These are phyloP conservation scores for Sporisorium sorghi DNA, from an alignment of 1,284 basidiomycete species.

Conservation along the genomic window DNA sequence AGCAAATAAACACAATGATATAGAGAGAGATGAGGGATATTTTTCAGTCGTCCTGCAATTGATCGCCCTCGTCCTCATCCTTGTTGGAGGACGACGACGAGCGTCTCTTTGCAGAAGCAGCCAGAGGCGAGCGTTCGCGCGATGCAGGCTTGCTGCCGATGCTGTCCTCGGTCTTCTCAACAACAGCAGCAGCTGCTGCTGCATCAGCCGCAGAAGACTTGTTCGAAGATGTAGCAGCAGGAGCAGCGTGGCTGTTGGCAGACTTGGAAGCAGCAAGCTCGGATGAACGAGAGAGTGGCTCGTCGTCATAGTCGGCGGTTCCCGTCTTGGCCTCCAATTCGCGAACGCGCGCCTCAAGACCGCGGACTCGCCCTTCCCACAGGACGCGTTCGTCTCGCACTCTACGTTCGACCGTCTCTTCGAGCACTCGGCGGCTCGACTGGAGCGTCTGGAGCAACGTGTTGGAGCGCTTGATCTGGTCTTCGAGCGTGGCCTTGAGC, in stretches of 20 bases:
- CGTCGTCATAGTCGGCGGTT: constrained; percentile 22
- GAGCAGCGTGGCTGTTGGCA: background rate
- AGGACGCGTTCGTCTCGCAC: constrained; percentile 56
- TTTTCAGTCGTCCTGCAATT: constrained; percentile 34
- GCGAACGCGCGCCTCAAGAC: constrained; percentile 54
- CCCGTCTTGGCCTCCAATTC: constrained; percentile 50
- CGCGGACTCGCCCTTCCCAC: constrained; percentile 58
- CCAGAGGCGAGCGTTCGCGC: constrained; percentile 23
- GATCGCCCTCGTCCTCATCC: constrained; percentile 38
- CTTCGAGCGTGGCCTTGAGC: constrained; percentile 66
- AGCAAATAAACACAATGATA: background rate
- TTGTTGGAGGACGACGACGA: constrained; percentile 5
- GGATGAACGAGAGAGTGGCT: constrained; percentile 6
- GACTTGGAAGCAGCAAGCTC: constrained; percentile 11
- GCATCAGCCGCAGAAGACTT: constrained; percentile 6
- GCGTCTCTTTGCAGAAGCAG: constrained; percentile 10
- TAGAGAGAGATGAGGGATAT: background rate
- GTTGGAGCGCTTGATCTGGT: constrained; percentile 66
- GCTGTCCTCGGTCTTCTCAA: constrained; percentile 7
- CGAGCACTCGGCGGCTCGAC: constrained; percentile 59
- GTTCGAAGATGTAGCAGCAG: background rate
- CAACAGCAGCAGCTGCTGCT: background rate
- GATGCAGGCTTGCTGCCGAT: constrained; percentile 2
- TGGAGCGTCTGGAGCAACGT: constrained; percentile 66
- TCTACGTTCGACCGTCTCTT: constrained; percentile 63